Percentiles rank a stretch among this genome's conserved stretches.
Conservation (phyloP, 2,329 filamentous ascomycete species). For the Trichophyton simii region DNA sequence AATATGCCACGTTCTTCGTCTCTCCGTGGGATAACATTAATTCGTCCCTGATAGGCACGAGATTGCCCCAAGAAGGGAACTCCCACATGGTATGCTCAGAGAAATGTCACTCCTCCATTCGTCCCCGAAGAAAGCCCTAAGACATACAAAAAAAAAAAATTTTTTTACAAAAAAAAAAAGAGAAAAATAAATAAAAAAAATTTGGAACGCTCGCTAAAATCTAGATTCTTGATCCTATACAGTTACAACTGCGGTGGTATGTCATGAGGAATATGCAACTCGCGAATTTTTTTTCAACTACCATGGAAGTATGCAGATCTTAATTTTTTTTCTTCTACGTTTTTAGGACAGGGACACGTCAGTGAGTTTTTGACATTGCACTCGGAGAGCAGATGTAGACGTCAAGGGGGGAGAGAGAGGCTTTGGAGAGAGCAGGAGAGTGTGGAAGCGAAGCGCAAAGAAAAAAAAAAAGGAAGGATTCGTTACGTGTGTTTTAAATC, state of each 20-base stretch:
- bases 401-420: neutral
- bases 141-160: too few relatives aligned
- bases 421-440: neutral
- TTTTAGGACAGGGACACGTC: conserved; percentile 56
- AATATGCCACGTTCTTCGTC: conserved; percentile 26
- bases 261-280: conserved; percentile 21
- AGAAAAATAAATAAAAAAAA: neutral
- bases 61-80: conserved; percentile 77
- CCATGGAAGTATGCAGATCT: conserved; percentile 15
- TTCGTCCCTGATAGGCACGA: conserved; percentile 47
- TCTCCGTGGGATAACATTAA: conserved; percentile 13
- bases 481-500: conserved; percentile 1
- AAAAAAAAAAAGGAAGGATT: conserved; percentile 1
- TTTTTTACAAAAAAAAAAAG: neutral
- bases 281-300: conserved; percentile 1
- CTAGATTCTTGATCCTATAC: conserved; percentile 10
- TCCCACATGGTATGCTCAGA: conserved; percentile 55
- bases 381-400: neutral
- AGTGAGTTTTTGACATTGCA: conserved; percentile 41
- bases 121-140: neutral
- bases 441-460: neutral
- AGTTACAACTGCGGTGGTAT: conserved; percentile 74
- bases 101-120: neutral
- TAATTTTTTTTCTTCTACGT: conserved; percentile 16
- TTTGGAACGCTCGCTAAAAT: conserved; percentile 9